phyloP scores from a whole-genome alignment of 2,329 filamentous ascomycete species.

The Whalleya microplaca region DNA sequence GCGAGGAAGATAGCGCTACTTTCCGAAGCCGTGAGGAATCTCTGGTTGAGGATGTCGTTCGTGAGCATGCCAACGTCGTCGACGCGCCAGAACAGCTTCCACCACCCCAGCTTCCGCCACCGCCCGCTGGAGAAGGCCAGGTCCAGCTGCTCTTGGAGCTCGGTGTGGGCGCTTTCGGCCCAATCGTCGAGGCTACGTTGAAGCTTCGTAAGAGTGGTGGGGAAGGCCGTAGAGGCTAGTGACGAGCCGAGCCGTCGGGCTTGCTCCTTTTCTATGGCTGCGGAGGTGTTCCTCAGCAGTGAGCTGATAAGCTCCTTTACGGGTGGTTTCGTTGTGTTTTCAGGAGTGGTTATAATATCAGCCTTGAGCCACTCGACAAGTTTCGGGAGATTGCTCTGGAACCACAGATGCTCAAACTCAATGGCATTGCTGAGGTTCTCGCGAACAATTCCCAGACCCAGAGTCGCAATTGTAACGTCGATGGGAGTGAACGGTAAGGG shows the following conservation, averaged over 20 bases:
- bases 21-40: constrained; percentile 79
- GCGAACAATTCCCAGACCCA: constrained; percentile 70
- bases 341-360: constrained; percentile 44
- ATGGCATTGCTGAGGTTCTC: constrained; percentile 70
- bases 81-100: constrained; percentile 93
- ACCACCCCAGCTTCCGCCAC: constrained; percentile 87
- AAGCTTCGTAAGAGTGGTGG: constrained; percentile 53
- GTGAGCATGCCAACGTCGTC: constrained; percentile 89
- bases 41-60: constrained; percentile 74
- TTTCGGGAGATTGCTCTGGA: constrained; percentile 67
- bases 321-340: constrained; percentile 63
- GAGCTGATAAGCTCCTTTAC: constrained; percentile 70
- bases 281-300: constrained; percentile 59
- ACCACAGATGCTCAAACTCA: constrained; percentile 76
- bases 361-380: constrained; percentile 68
- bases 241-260: constrained; percentile 40
- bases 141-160: constrained; percentile 80
- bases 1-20: constrained; percentile 81
- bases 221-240: constrained; percentile 36
- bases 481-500: constrained; percentile 57
- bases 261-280: constrained; percentile 56
- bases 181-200: constrained; percentile 66
- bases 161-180: constrained; percentile 80
- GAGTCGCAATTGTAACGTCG: constrained; percentile 64
- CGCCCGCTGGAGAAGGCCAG: constrained; percentile 73